phyloP scores from a whole-genome alignment of 495 filamentous ascomycete species.

The Aspergillus saccharolyticus region DNA sequence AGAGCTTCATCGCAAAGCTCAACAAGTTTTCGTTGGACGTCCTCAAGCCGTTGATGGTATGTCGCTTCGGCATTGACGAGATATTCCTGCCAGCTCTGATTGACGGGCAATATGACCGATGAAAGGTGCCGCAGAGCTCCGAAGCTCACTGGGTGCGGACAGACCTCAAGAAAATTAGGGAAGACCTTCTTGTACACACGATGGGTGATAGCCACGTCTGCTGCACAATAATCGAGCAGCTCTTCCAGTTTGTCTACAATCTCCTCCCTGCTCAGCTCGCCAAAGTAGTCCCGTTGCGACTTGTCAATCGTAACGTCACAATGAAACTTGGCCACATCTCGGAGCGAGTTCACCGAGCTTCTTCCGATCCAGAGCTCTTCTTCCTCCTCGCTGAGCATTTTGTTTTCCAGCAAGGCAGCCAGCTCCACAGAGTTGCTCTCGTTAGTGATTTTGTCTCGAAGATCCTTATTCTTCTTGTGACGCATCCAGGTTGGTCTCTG shows the following conservation, averaged over 20 bases:
- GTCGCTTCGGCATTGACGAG: slow-evolving; percentile 75
- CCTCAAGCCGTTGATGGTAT: slow-evolving; percentile 70
- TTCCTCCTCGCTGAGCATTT: slow-evolving; percentile 67
- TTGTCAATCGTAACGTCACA: slow-evolving; percentile 91
- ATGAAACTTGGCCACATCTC: slow-evolving; percentile 96
- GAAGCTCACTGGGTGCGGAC: slow-evolving; percentile 96
- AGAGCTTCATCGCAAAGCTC: slow-evolving; percentile 71
- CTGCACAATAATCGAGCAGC: slow-evolving; percentile 90
- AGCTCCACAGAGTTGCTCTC: slow-evolving; percentile 68
- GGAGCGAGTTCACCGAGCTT: slow-evolving; percentile 90
- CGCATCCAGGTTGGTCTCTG: slow-evolving; percentile 97
- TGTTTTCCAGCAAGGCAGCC: slow-evolving; percentile 62
- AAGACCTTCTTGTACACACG: slow-evolving; percentile 89
- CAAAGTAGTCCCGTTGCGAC: slow-evolving; percentile 78
- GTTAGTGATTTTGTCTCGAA: slow-evolving; percentile 72
- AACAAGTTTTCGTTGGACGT: slow-evolving; percentile 66
- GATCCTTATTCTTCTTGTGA: slow-evolving; percentile 80
- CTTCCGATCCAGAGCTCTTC: slow-evolving; percentile 93
- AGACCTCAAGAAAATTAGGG: slow-evolving; percentile 77
- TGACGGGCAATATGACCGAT: slow-evolving; percentile 84
- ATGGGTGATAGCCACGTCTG: slow-evolving; percentile 89
- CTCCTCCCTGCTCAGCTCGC: slow-evolving; percentile 67
- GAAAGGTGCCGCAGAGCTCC: slow-evolving; percentile 88
- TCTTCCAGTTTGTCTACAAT: slow-evolving; percentile 67
- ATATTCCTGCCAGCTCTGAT: slow-evolving; percentile 82